These are phyloP conservation scores for Cylindrotheca fusiformis DNA, from an alignment of 108 stramenopile genomes.

Conservation along the genomic window DNA sequence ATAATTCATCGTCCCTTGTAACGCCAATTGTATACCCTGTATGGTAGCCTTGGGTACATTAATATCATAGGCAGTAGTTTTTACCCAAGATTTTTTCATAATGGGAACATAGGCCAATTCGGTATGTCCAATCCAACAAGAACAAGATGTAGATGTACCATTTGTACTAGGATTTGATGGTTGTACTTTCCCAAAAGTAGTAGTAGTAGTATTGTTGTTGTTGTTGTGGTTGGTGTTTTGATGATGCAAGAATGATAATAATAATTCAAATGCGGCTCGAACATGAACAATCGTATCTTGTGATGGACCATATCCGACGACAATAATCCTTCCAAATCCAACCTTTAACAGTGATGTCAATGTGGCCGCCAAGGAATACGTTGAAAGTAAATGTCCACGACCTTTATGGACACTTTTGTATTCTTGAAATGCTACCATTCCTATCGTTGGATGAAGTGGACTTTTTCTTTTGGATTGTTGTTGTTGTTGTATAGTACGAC, in stretches of 20 bases:
- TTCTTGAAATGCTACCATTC: not conserved
- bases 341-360: slow-evolving; percentile 31
- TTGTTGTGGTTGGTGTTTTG: not conserved
- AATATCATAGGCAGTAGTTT: not conserved
- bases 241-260: not conserved
- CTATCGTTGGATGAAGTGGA: slow-evolving; percentile 10
- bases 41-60: slow-evolving; percentile 34
- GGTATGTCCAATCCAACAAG: too few species aligned
- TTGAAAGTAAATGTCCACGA: not conserved
- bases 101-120: slow-evolving; percentile 1
- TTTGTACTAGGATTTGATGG: too few species aligned
- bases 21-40: slow-evolving; percentile 29
- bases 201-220: not conserved
- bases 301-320: slow-evolving; percentile 26
- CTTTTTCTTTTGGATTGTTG: not conserved
- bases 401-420: not conserved
- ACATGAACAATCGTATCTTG: slow-evolving; percentile 5
- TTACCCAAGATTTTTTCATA: not conserved
- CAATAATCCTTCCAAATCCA: slow-evolving; percentile 39
- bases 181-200: not conserved
- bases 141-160: too few species aligned
- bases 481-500: not conserved
- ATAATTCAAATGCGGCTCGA: not conserved
- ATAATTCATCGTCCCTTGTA: slow-evolving; percentile 8
- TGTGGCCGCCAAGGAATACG: slow-evolving; percentile 33